phyloP scores from a whole-genome alignment of 2,329 filamentous ascomycete genomes.

The Xylariales sp. region DNA sequence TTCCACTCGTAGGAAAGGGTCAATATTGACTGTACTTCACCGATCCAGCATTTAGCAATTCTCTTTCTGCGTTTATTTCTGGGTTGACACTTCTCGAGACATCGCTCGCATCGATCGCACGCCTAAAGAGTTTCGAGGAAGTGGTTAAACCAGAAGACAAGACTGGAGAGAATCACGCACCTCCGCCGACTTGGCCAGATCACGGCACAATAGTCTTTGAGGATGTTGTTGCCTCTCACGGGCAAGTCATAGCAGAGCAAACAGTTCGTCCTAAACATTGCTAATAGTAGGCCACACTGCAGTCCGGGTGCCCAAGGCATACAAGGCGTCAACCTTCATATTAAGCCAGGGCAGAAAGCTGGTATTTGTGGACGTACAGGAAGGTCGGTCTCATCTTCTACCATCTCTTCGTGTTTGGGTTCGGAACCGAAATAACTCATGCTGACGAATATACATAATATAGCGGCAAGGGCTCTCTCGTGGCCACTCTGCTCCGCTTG shows the following conservation, averaged over 20 bases:
- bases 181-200: background rate
- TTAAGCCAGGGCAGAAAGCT: background rate
- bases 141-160: background rate
- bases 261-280: background rate
- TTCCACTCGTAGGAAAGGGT: no score
- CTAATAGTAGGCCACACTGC: background rate
- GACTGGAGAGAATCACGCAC: background rate
- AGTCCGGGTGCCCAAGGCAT: background rate
- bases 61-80: no score
- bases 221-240: background rate
- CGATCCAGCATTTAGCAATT: no score
- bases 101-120: conserved; percentile 1
- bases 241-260: background rate
- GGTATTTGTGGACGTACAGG: conserved; percentile 5
- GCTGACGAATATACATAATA: no score
- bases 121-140: background rate
- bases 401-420: no score
- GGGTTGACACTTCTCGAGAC: conserved; percentile 21
- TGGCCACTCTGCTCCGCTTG: background rate
- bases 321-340: background rate
- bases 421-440: no score
- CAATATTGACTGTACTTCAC: no score
- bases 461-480: conserved; percentile 3
- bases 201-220: background rate
- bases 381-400: conserved; percentile 9